These are phyloP conservation scores for Verticillium nonalfalfae DNA, from an alignment of 2,329 filamentous ascomycete species.

Conservation along the genomic window DNA sequence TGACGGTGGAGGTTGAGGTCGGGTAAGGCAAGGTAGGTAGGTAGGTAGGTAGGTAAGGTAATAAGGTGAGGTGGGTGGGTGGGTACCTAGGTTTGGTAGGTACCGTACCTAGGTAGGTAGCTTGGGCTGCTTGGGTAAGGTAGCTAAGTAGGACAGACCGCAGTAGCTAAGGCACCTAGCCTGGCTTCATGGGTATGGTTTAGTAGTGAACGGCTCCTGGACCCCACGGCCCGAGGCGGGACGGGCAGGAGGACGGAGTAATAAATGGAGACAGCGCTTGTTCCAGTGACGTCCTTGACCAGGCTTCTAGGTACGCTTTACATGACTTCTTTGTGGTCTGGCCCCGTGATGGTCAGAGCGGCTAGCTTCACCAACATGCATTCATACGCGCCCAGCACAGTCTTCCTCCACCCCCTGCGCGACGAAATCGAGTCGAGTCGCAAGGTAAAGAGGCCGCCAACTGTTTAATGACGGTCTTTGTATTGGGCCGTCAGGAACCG, in stretches of 20 bases:
- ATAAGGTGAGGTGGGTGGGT: not conserved
- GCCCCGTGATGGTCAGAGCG: not conserved
- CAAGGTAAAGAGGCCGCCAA: not conserved
- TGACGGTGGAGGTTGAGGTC: not conserved
- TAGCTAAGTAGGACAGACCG: not conserved
- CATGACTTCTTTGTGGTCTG: not conserved
- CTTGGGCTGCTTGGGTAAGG: not conserved
- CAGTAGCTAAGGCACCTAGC: too few relatives aligned
- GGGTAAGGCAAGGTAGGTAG: not conserved
- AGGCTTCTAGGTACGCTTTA: not conserved
- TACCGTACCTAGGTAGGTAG: not conserved
- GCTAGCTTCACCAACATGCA: not conserved
- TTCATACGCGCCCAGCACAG: not conserved
- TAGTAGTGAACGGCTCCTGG: not conserved
- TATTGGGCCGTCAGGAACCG: not conserved
- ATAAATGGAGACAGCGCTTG: constrained; percentile 1
- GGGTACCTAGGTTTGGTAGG: too few relatives aligned
- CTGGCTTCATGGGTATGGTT: not conserved
- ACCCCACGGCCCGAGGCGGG: constrained; percentile 1
- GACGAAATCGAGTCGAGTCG: not conserved
- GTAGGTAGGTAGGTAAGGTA: not conserved
- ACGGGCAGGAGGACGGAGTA: not conserved
- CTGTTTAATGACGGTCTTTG: not conserved
- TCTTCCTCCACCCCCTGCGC: not conserved
- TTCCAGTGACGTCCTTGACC: not conserved